Evolutionary conservation across 2,329 filamentous ascomycete species (phyloP).

Genomic region (Monosporascus sp.): DNA sequence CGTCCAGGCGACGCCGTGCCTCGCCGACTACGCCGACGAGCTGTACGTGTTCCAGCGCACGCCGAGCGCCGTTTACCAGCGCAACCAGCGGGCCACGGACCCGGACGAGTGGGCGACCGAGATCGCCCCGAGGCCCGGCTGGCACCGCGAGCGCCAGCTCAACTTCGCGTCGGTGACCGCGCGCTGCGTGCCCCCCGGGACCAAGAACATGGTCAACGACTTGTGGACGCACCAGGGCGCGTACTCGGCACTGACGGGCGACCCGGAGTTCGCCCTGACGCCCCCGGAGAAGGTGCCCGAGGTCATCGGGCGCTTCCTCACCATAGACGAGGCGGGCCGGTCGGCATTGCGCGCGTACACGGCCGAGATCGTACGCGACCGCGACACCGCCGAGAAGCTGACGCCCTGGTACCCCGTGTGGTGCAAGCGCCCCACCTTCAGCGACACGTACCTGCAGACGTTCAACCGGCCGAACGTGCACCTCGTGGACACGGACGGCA

Average conservation of each 20-base stretch:
- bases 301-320: conserved; percentile 32
- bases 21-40: conserved; percentile 43
- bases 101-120: conserved; percentile 32
- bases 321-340: conserved; percentile 36
- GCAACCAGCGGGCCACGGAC: conserved; percentile 27
- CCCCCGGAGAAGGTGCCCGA: conserved; percentile 30
- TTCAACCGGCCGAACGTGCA: conserved; percentile 58
- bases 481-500: conserved; percentile 55
- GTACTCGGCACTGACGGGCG: conserved; percentile 34
- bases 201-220: conserved; percentile 43
- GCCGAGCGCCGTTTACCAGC: conserved; percentile 27
- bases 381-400: conserved; percentile 44
- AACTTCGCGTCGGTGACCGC: conserved; percentile 39
- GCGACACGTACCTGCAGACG: conserved; percentile 51
- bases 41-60: conserved; percentile 55
- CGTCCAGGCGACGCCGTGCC: conserved; percentile 38
- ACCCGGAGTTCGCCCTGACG: conserved; percentile 25
- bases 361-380: conserved; percentile 48
- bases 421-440: conserved; percentile 62
- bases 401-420: conserved; percentile 46
- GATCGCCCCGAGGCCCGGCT: conserved; percentile 36
- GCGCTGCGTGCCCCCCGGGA: conserved; percentile 25
- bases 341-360: conserved; percentile 42
- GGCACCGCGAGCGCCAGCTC: conserved; percentile 41
- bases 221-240: conserved; percentile 39